Evolutionary conservation across 345 rosid species (phyloP).

Genomic region (Rhodamnia argentea): DNA sequence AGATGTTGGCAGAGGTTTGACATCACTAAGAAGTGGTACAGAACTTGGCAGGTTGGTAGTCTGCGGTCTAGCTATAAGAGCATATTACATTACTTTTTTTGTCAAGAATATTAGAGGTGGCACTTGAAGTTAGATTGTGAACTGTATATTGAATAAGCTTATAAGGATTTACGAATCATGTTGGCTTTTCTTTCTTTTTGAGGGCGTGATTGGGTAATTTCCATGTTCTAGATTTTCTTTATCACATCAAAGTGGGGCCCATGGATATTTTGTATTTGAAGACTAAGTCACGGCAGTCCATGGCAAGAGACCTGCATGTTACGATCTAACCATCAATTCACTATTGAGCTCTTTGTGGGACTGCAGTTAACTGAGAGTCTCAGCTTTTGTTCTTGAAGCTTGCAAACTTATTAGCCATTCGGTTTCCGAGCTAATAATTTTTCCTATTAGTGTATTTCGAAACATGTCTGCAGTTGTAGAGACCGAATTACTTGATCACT

Average conservation of each 20-base stretch:
- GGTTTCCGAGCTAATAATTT: not conserved
- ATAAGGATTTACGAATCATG: not conserved
- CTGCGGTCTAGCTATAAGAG: not conserved
- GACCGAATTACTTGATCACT: not conserved
- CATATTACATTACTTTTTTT: not conserved
- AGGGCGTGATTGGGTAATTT: not conserved
- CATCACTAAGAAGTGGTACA: conserved; percentile 40
- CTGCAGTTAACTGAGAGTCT: not conserved
- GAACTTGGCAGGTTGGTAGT: conserved; percentile 63
- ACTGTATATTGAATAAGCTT: no score
- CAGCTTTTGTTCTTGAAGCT: not conserved
- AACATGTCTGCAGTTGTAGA: not conserved
- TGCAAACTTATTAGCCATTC: not conserved
- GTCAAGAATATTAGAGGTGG: not conserved
- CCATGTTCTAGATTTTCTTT: not conserved
- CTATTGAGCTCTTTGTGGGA: not conserved
- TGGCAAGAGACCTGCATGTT: not conserved
- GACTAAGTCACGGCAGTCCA: not conserved
- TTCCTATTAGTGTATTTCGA: not conserved
- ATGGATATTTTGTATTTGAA: not conserved
- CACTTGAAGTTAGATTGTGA: not conserved
- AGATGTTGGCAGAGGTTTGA: conserved; percentile 44
- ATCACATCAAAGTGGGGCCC: not conserved
- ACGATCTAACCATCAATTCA: not conserved
- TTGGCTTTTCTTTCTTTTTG: not conserved